Base-by-base conservation (phyloP, 2,329 filamentous ascomycete species). In the Exophiala lecanii-corni region DNA sequence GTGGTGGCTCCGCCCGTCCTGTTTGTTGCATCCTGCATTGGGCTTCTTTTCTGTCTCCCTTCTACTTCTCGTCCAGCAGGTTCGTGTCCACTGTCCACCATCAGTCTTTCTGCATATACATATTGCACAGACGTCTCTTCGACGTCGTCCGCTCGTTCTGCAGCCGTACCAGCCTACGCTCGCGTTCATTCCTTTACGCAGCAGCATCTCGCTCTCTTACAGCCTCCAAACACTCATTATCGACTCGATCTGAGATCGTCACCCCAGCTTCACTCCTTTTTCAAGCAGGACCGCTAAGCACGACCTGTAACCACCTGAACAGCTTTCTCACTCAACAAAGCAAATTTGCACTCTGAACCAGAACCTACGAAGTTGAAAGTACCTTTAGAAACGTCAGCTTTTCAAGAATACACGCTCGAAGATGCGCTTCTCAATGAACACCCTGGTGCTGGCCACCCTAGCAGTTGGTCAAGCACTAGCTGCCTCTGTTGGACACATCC, bases 381-480 rank as follows among this genome's bases (percentile, higher is more conserved):
- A n/a, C n/a, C n/a, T n/a, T n/a, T n/a, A n/a, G n/a, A n/a, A n/a
- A n/a, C n/a, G n/a, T n/a, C n/a, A n/a, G n/a, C n/a, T n/a, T n/a
- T n/a, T n/a, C n/a, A n/a, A n/a, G n/a, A n/a, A n/a, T n/a, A n/a
- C n/a, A n/a, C n/a, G n/a, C n/a, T 36, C 26, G 41, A 54, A 43
- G 12, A 55, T 55, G 53, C 51, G 40, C 30, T 54, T 44, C 53
- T 41, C 53, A 49, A 45, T 48, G 19, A 44, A 48, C 25, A 45
- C 51, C 34, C 39, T 55, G 49, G 53, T 55, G 53, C 53, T 55
- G 47, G 49, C 46, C 53, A 54, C 53, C 47, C 49, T 54, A 28
- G 53, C 49, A 25, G 41, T 45, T 28, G 47, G 53, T 37, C 49
- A 54, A 43, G 47, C 53, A 30, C 42, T 46, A 21, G 51, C 53